A percentile compares a stretch with the other conserved stretches of the same genome.
Evolutionary conservation across 2,329 filamentous ascomycete genomes (phyloP).

Genomic region (Exophiala spinifera): DNA sequence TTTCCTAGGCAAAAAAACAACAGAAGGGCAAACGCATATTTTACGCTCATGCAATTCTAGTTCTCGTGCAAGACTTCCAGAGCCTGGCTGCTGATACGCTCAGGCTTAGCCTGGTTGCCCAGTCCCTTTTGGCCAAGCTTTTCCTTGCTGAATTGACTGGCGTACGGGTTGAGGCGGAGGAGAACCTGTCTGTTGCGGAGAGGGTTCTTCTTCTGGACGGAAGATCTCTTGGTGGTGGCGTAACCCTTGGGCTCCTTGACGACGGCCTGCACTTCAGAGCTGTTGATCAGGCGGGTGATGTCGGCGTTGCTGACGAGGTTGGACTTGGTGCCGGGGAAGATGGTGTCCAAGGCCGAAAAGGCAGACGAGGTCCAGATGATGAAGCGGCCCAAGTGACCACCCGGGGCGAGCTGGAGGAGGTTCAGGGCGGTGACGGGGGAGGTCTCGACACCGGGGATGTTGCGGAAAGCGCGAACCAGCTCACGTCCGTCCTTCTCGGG

Average conservation of each 20-base stretch:
- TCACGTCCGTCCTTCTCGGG: constrained; percentile 93
- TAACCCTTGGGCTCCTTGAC: constrained; percentile 88
- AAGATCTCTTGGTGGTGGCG: constrained; percentile 80
- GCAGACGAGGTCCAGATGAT: constrained; percentile 95
- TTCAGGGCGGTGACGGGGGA: constrained; percentile 90
- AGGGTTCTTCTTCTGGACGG: constrained; percentile 99
- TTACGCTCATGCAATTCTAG: constrained; percentile 36
- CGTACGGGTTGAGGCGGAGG: constrained; percentile 98
- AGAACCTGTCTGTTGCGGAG: constrained; percentile 98
- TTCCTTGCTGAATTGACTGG: constrained; percentile 81
- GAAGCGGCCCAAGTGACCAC: constrained; percentile 98
- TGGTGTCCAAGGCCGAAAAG: constrained; percentile 91
- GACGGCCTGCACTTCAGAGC: constrained; percentile 94
- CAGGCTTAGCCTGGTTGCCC: constrained; percentile 58
- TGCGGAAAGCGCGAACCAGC: constrained; percentile 92
- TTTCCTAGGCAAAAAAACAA: too few species aligned
- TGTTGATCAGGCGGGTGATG: constrained; percentile 98
- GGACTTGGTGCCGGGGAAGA: constrained; percentile 85
- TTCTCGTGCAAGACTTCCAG: constrained; percentile 50
- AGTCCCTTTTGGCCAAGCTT: constrained; percentile 72
- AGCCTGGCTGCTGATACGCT: constrained; percentile 53
- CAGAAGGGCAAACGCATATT: not conserved
- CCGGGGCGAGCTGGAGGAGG: constrained; percentile 97
- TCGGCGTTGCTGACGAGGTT: constrained; percentile 93
- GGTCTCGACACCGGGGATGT: constrained; percentile 97